A percentile compares a stretch with the other conserved stretches of the same genome.
Conservation (phyloP, 257 asterid species). For the Solanum chiquidenum region DNA sequence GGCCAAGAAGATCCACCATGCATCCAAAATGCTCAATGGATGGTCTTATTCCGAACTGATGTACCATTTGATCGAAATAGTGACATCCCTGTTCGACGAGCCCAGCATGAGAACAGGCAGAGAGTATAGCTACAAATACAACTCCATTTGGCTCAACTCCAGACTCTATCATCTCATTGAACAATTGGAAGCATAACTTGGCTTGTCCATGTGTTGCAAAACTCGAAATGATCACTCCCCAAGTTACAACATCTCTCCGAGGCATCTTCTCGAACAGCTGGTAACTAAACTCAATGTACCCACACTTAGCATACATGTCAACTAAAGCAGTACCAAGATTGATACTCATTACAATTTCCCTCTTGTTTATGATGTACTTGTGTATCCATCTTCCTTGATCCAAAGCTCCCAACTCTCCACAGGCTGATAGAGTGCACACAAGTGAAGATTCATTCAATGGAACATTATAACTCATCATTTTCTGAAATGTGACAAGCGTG, state of each 20-base stretch:
- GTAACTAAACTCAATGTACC: slow-evolving; percentile 11
- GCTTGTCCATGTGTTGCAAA: slow-evolving; percentile 14
- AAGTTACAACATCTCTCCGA: slow-evolving; percentile 12
- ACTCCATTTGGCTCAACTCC: slow-evolving; percentile 10
- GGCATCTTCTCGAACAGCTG: slow-evolving; percentile 9
- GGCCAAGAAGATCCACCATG: slow-evolving; percentile 23
- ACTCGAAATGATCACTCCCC: slow-evolving; percentile 21
- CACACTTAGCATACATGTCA: slow-evolving; percentile 27
- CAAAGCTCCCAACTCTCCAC: slow-evolving; percentile 19
- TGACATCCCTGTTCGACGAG: slow-evolving; percentile 5
- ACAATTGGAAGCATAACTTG: slow-evolving; percentile 7
- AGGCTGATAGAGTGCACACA: slow-evolving; percentile 19
- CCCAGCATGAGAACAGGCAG: slow-evolving; percentile 24
- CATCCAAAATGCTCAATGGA: slow-evolving; percentile 25
- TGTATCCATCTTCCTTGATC: slow-evolving; percentile 27
- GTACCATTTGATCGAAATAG: slow-evolving; percentile 13
- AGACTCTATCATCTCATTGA: slow-evolving; percentile 6
- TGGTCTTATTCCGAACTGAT: slow-evolving; percentile 9
- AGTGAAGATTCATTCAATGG: slow-evolving; percentile 11
- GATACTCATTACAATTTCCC: not conserved
- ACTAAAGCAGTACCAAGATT: slow-evolving; percentile 11
- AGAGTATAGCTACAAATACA: slow-evolving; percentile 10
- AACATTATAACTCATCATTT: slow-evolving; percentile 10
- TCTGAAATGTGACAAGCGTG: slow-evolving; percentile 3
- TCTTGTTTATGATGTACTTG: slow-evolving; percentile 3